phyloP scores from a whole-genome alignment of 306 rosid species.

The Morella rubra region DNA sequence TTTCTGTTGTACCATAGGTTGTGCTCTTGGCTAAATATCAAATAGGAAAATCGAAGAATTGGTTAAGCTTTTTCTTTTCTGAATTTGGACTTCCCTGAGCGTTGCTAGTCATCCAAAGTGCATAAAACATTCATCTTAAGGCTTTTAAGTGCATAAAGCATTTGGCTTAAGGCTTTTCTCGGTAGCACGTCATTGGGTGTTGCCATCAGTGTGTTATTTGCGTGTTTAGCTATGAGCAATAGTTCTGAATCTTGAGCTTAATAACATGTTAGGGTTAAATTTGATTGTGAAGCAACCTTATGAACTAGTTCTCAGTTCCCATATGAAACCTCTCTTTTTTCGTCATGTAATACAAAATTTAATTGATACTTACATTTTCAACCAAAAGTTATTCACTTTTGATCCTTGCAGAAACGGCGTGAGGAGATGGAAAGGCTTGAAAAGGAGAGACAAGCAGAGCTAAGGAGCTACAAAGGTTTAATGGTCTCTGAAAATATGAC shows the following conservation, averaged over 20 bases:
- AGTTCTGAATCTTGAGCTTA: background rate
- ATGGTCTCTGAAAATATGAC: conserved; percentile 96
- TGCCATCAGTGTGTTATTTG: background rate
- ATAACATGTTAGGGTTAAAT: background rate
- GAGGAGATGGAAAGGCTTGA: conserved; percentile 93
- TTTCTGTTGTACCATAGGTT: background rate
- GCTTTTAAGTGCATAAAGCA: background rate
- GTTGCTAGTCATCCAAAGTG: background rate
- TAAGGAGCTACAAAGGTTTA: conserved; percentile 91
- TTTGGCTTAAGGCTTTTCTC: background rate
- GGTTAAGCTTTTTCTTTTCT: background rate
- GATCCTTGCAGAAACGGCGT: conserved; percentile 63
- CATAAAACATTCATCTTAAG: background rate
- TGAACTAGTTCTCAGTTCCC: background rate
- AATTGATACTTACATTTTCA: background rate
- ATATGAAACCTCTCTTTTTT: background rate
- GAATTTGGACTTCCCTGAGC: background rate
- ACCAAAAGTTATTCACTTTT: conserved; percentile 5
- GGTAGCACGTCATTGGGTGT: background rate
- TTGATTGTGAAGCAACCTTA: background rate
- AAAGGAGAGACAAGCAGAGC: conserved; percentile 81
- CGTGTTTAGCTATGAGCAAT: background rate
- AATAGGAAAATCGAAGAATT: background rate
- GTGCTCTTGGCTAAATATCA: background rate
- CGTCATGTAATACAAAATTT: background rate